Evolutionary conservation across 1,284 basidiomycete genomes (phyloP), one percentile per base, ranked within the genome.

Genomic region (Laetiporus sulphureus): DNA sequence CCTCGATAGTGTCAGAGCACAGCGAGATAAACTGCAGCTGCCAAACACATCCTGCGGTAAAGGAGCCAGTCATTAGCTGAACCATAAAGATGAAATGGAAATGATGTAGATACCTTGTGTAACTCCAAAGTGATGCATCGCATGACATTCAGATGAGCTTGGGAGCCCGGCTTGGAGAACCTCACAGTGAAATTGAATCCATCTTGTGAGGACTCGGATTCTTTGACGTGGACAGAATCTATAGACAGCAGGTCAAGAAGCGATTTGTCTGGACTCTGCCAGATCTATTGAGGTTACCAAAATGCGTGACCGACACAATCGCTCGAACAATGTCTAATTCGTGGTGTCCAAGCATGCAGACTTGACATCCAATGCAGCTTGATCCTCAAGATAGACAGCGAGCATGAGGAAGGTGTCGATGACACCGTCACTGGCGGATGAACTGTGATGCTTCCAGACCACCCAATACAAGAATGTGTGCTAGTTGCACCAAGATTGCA

Each of bases 141-240:
- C 16, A 73, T 69, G 13, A 84, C 71, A 13, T 74, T 65, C 81
- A 87, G 82, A 5, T 83, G 68, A 52, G 75, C 78, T 55, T 83
- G 80, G 59, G 84, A 86, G 36, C 74, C 64, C 5, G 68, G 64
- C n/a, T 85, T 65, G 16, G 65, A 65, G 42, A 83, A 67, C 16
- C 66, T 56, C 2, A 67, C 75, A 0, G 67, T 67, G 49, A 87
- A 85, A 3, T 71, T 64, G 0, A 72, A 73, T 22, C 72, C 70
- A 32, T 61, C 55, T 1, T 66, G 68, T 0, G 61, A 57, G 4
- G 72, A n/a, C n/a, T n/a, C 49, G n/a, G n/a, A n/a, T 40, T 77
- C 72, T 27, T 68, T 65, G 13, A 82, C 70, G 4, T 58, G 60
- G 10, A 84, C 60, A 11, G 70, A 67, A 50, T 85, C 83, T 6